Conservation (phyloP, 305 asterid genomes). For the Fraxinus nigra region DNA sequence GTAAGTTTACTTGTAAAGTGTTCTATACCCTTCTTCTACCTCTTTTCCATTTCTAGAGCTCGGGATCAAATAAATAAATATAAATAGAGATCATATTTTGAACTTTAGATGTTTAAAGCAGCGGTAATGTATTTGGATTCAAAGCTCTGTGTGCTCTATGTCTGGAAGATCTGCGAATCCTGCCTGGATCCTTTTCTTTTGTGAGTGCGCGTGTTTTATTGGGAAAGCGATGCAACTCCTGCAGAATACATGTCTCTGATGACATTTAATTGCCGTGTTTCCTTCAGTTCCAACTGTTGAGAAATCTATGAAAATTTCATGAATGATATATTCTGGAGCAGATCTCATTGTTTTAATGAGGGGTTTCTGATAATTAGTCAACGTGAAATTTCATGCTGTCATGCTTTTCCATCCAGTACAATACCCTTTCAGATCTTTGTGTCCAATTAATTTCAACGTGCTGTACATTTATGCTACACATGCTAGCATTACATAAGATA, state of each 20-base stretch:
- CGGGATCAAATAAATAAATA: not conserved
- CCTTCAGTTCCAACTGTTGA: not conserved
- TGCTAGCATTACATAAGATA: not conserved
- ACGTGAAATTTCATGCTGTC: not conserved
- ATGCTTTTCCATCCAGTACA: not conserved
- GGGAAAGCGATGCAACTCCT: not conserved
- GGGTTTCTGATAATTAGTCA: not conserved
- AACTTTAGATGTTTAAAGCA: not conserved
- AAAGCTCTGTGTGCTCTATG: not conserved
- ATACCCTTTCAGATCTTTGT: not conserved
- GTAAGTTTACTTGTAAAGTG: not conserved
- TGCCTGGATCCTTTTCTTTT: not conserved
- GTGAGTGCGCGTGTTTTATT: not conserved
- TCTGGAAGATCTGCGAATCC: not conserved
- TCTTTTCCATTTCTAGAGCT: not conserved
- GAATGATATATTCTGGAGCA: not conserved
- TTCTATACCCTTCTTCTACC: not conserved
- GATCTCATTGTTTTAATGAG: not conserved
- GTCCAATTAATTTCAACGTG: not conserved
- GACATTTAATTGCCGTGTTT: not conserved
- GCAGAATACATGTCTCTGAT: not conserved
- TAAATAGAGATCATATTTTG: not conserved
- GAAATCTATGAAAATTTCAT: not conserved
- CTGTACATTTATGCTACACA: constrained; percentile 4
- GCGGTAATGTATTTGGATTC: not conserved